Percentiles rank a stretch among this genome's conserved stretches.
These are phyloP conservation scores for Colletotrichum spinosum DNA, from an alignment of 2,329 filamentous ascomycete species.

Conservation along the genomic window DNA sequence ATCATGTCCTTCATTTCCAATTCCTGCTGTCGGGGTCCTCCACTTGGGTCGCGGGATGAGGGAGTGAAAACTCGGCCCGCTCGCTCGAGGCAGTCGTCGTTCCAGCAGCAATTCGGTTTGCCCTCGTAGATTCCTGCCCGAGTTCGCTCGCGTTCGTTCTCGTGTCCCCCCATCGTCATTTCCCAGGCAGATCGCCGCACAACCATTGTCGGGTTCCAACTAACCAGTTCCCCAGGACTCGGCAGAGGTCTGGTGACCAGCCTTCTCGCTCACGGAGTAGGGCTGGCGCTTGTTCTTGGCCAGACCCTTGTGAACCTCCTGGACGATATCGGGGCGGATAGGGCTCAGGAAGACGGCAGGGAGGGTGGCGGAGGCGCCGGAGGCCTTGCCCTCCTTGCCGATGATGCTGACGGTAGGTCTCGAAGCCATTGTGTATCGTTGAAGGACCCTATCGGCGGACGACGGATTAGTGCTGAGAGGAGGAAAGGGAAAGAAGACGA, in stretches of 20 bases:
- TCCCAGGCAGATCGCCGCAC: conserved; percentile 10
- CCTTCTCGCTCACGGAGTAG: conserved; percentile 99
- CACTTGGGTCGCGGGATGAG: conserved; percentile 1
- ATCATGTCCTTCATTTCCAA: conserved; percentile 10
- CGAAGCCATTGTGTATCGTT: conserved; percentile 78
- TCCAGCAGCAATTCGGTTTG: conserved; percentile 8
- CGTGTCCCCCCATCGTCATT: not conserved
- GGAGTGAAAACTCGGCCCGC: conserved; percentile 1
- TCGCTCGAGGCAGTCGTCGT: conserved; percentile 16
- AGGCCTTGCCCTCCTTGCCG: conserved; percentile 93
- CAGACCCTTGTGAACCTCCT: conserved; percentile 98
- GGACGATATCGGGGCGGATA: conserved; percentile 99
- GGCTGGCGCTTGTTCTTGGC: conserved; percentile 99
- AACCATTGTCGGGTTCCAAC: conserved; percentile 52
- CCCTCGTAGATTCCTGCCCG: conserved; percentile 22
- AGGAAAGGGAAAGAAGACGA: conserved; percentile 3
- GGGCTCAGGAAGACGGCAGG: conserved; percentile 97
- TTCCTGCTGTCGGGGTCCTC: not conserved
- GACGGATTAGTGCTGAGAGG: conserved; percentile 35
- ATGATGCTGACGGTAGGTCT: conserved; percentile 98
- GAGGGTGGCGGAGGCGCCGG: conserved; percentile 89
- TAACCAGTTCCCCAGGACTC: conserved; percentile 99
- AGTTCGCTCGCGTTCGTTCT: conserved; percentile 23
- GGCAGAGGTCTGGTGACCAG: conserved; percentile 99
- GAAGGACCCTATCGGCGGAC: conserved; percentile 36